Evolutionary conservation across 2,329 filamentous ascomycete genomes (phyloP).

Genomic region (Colletotrichum karsti): DNA sequence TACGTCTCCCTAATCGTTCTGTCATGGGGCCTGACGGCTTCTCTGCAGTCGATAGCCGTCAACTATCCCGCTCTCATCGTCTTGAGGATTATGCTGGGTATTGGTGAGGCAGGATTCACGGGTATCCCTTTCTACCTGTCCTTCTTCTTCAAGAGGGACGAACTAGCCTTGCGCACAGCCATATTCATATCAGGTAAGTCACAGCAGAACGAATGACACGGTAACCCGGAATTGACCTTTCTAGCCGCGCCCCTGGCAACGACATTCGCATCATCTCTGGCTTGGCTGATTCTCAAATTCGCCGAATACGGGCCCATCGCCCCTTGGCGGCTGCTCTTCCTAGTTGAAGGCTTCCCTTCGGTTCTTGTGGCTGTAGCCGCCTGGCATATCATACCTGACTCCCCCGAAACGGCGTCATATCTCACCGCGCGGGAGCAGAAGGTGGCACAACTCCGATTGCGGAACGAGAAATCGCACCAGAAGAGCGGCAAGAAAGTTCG

Average conservation of each 20-base stretch:
- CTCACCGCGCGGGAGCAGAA: slow-evolving; percentile 71
- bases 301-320: slow-evolving; percentile 74
- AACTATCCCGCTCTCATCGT: slow-evolving; percentile 69
- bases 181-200: slow-evolving; percentile 79
- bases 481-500: slow-evolving; percentile 31
- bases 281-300: slow-evolving; percentile 79
- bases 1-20: slow-evolving; percentile 71
- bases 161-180: slow-evolving; percentile 86
- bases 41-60: slow-evolving; percentile 72
- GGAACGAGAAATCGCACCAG: slow-evolving; percentile 51
- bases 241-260: slow-evolving; percentile 83
- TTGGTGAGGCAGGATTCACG: slow-evolving; percentile 72
- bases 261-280: slow-evolving; percentile 81
- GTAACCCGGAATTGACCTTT: slow-evolving; percentile 47
- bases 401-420: slow-evolving; percentile 71
- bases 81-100: slow-evolving; percentile 65
- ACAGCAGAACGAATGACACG: slow-evolving; percentile 50
- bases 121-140: slow-evolving; percentile 71
- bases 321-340: slow-evolving; percentile 85
- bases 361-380: slow-evolving; percentile 78
- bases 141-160: slow-evolving; percentile 71
- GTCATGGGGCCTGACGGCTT: slow-evolving; percentile 82
- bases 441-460: slow-evolving; percentile 75
- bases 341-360: slow-evolving; percentile 86
- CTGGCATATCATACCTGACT: slow-evolving; percentile 81